Evolutionary conservation across 108 stramenopile genomes (phyloP).

Genomic region (Nitzschia palea): DNA sequence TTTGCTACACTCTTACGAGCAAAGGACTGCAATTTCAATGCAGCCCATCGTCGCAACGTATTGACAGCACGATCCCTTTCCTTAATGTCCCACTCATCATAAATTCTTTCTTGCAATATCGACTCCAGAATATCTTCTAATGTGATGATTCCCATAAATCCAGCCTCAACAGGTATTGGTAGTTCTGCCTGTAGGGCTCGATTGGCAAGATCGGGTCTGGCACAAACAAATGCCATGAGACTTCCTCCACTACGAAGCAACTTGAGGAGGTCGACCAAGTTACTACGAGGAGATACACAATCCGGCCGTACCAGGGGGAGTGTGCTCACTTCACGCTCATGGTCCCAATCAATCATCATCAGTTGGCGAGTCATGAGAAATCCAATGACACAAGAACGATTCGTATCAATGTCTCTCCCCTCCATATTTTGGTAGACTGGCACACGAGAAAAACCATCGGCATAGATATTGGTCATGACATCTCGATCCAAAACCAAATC

Average conservation of each 20-base stretch:
- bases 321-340: constrained; percentile 46
- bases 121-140: constrained; percentile 63
- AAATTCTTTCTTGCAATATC: constrained; percentile 58
- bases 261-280: constrained; percentile 50
- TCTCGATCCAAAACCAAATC: constrained; percentile 47
- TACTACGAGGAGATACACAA: constrained; percentile 54
- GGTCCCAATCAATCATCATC: constrained; percentile 66
- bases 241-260: constrained; percentile 47
- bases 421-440: constrained; percentile 56
- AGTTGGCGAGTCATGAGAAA: constrained; percentile 63
- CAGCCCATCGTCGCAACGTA: constrained; percentile 57
- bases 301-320: constrained; percentile 51
- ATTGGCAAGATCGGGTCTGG: constrained; percentile 58
- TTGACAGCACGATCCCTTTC: constrained; percentile 48
- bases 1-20: constrained; percentile 14
- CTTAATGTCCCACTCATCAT: constrained; percentile 53
- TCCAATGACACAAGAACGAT: constrained; percentile 40
- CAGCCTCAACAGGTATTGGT: constrained; percentile 43
- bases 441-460: constrained; percentile 54
- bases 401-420: constrained; percentile 16
- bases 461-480: constrained; percentile 56
- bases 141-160: constrained; percentile 65
- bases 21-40: constrained; percentile 18
- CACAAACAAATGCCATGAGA: constrained; percentile 69
- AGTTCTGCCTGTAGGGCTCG: constrained; percentile 32